These are phyloP conservation scores for Senna tora DNA, from an alignment of 306 rosid species.

Conservation along the genomic window DNA sequence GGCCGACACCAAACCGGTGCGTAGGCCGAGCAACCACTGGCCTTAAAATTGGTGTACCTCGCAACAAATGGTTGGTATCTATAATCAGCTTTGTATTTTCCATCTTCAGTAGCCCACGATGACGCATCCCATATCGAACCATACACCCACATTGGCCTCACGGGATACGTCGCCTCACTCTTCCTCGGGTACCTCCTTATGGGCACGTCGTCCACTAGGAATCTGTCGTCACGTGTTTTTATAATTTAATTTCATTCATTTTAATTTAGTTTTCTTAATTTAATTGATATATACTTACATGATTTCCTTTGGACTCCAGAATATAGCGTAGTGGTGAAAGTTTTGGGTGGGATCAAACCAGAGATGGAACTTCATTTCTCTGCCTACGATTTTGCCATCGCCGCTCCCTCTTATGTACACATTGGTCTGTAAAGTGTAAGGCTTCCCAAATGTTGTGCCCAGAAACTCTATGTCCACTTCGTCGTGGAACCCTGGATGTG, in stretches of 20 bases:
- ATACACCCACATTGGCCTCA: constrained; percentile 94
- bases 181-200: constrained; percentile 86
- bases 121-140: constrained; percentile 99
- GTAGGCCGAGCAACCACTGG: constrained; percentile 83
- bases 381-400: constrained; percentile 81
- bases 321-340: constrained; percentile 90
- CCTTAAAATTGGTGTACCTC: constrained; percentile 70
- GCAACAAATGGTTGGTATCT: constrained; percentile 93
- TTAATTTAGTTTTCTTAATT: no score
- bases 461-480: constrained; percentile 97
- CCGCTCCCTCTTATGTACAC: constrained; percentile 96
- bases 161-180: constrained; percentile 73
- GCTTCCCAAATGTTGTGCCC: constrained; percentile 96
- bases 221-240: no score
- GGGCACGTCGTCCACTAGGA: constrained; percentile 95
- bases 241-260: no score
- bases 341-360: constrained; percentile 92
- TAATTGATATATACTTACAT: constrained; percentile 52
- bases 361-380: constrained; percentile 94
- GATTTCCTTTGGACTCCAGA: constrained; percentile 86
- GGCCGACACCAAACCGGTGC: constrained; percentile 71
- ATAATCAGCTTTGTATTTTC: constrained; percentile 93
- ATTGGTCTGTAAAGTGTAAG: constrained; percentile 92
- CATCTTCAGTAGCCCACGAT: constrained; percentile 99
- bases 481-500: constrained; percentile 94